Base-by-base conservation (phyloP, 768 basidiomycete genomes). In the Hericium rajendrae region DNA sequence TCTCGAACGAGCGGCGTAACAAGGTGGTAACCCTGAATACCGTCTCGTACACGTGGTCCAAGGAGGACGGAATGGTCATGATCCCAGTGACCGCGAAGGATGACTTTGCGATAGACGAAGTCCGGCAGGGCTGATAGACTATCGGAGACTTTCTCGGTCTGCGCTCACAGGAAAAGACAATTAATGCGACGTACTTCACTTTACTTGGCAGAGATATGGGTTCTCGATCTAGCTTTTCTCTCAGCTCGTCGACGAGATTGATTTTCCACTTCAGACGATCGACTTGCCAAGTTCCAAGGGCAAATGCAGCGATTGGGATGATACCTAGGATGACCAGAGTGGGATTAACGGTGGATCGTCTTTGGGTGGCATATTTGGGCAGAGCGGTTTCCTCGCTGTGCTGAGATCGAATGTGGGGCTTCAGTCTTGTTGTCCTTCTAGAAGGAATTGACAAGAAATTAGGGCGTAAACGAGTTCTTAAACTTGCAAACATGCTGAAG, bases 251-350 rank as follows among this genome's bases (percentile, higher is more conserved):
- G 60, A 98, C 97, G 53, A 99, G 77, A 54, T 83, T 81, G 48
- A 95, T 76, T 72, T 99, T 99, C 97, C 97, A 99, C 69, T 90
- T 82, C 32, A 98, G 79, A 51, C 97, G 83, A 64, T 91, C 81
- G 37, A 99, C 74, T 72, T 99, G 97, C 95, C 95, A 98, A 18
- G 83, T 81, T 16, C 97, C 95, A 59, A 99, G 75, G 15, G 79
- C 87, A 62, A 94, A 92, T 0, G 93, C 92, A 67, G 97, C 85
- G 59, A 97, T 73, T 1, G 97, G 97, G 56, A 97, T 88, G 63
- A 88, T 79, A 37, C 91, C 90, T 58, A 94, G 74, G 32, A 92
- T 70, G 18, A 89, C 60, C 75, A 91, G 80, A 9, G 85, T 83
- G 2, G 88, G 85, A 46, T 73, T 88, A 15, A 86, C 67, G 76